phyloP scores from a whole-genome alignment of 1,284 basidiomycete genomes.

The Cutaneotrichosporon cyanovorans region DNA sequence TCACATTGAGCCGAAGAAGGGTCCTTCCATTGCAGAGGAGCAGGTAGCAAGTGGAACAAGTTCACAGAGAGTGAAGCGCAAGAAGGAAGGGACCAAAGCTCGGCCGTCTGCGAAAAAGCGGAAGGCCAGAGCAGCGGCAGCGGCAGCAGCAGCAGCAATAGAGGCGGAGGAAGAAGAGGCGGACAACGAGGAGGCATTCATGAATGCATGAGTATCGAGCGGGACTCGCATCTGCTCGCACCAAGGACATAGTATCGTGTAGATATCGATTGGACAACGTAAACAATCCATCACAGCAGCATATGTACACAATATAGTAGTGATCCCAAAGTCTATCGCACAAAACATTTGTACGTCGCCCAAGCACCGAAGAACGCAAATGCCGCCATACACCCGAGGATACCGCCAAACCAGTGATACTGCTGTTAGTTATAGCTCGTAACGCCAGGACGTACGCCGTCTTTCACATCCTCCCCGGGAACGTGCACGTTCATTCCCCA shows the following conservation, averaged over 20 bases:
- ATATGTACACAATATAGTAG: neutral
- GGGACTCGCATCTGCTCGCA: too few relatives aligned
- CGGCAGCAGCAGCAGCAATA: neutral
- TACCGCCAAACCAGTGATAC: slow-evolving; percentile 70
- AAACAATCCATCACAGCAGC: too few relatives aligned
- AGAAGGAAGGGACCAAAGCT: neutral
- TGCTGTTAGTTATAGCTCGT: neutral
- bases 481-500: slow-evolving; percentile 52
- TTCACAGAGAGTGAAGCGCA: neutral
- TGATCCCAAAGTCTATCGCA: neutral
- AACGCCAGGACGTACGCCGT: slow-evolving; percentile 43
- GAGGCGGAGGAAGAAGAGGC: neutral
- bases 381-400: slow-evolving; percentile 64
- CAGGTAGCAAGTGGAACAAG: neutral
- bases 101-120: neutral
- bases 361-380: slow-evolving; percentile 77
- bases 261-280: too few relatives aligned
- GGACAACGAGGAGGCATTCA: neutral
- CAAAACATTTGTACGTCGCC: slow-evolving; percentile 50
- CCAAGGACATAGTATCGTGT: too few relatives aligned
- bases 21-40: neutral
- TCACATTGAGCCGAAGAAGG: neutral
- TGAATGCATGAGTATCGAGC: neutral
- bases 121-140: neutral
- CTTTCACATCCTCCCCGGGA: slow-evolving; percentile 63